Evolutionary conservation across 768 basidiomycete genomes (phyloP).

Genomic region (Psilocybe sp.): DNA sequence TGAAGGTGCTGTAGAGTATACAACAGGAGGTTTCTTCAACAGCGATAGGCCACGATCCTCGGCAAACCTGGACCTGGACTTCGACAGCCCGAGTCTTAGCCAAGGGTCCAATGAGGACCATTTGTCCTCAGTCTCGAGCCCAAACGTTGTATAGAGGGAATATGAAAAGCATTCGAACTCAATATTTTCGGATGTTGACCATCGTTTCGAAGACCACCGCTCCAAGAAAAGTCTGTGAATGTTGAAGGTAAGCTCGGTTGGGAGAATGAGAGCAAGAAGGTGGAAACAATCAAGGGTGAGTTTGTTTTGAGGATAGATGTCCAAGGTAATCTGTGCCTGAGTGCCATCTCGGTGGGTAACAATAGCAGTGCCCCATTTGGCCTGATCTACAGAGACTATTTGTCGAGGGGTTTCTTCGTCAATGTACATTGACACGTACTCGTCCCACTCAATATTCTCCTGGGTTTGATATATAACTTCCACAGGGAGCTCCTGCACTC

Average conservation of each 20-base stretch:
- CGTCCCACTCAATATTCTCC: conserved; percentile 12
- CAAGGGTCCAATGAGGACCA: conserved; percentile 34
- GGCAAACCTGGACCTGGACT: conserved; percentile 43
- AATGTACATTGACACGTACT: conserved; percentile 13
- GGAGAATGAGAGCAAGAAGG: conserved; percentile 59
- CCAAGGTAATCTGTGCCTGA: conserved; percentile 43
- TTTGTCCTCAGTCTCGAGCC: conserved; percentile 25
- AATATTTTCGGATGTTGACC: conserved; percentile 39
- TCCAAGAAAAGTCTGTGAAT: conserved; percentile 56
- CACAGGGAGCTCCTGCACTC: conserved; percentile 40
- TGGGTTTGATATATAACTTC: conserved; percentile 20
- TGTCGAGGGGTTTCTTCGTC: conserved; percentile 22
- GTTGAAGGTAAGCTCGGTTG: conserved; percentile 50
- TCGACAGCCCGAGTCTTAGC: conserved; percentile 42
- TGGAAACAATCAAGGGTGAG: conserved; percentile 61
- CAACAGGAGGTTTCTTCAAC: conserved; percentile 33
- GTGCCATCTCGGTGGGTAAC: conserved; percentile 53
- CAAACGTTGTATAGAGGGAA: conserved; percentile 50
- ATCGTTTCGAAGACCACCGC: conserved; percentile 49
- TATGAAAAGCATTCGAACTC: conserved; percentile 57
- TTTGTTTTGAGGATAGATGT: conserved; percentile 51
- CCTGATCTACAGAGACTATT: conserved; percentile 45
- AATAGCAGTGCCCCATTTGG: conserved; percentile 49
- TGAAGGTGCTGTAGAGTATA: conserved; percentile 16
- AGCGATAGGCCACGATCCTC: conserved; percentile 58